Base-by-base conservation (phyloP, 257 asterid species). In the Nicotiana sylvestris region DNA sequence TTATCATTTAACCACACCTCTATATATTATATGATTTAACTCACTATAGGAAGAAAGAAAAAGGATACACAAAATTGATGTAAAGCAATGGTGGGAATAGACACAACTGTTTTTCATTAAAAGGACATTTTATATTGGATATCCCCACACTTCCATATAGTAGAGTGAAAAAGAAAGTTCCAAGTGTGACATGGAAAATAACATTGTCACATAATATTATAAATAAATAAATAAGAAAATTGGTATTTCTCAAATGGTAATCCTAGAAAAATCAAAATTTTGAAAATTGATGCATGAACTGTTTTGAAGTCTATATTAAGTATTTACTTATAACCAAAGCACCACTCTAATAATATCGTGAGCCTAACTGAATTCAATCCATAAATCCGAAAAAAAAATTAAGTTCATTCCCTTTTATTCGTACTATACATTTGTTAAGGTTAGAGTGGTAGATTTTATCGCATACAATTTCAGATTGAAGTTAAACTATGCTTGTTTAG, bases 121-220 rank as follows among this genome's bases (percentile, higher is more conserved):
- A 72, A 25, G 60, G 79, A 72, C 79, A 72, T 46, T 72, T 30
- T 21, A 46, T 72, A 72, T 21, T 43, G 78, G 78, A 43, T 25
- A 72, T 43, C 78, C 60, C 35, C 58, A 46, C 78, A 25, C 2
- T 70, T 21, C 60, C 79, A 21, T 43, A 43, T 21, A 43, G 6
- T 70, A 70, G 58, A 70, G 58, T 70, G n/a, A 39, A 70, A 69
- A 37, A 3, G 77, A n/a, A 70, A 70, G 60, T 12, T 70, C 37
- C 12, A 5, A 6, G 35, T 11, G 35, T 6, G 21, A 21, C 25
- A 43, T 43, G 15, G 18, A 49, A 70, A 70, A 43, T 3, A 43
- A 3, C 58, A 70, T 70, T 37, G 37, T 43, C 78, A 70, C 11
- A 70, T n/a, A 18, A 72, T 2, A 17, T 12, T 11, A 46, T 49